Evolutionary conservation across 148 eudicot species (phyloP).

Genomic region (Mesembryanthemum crystallinum): DNA sequence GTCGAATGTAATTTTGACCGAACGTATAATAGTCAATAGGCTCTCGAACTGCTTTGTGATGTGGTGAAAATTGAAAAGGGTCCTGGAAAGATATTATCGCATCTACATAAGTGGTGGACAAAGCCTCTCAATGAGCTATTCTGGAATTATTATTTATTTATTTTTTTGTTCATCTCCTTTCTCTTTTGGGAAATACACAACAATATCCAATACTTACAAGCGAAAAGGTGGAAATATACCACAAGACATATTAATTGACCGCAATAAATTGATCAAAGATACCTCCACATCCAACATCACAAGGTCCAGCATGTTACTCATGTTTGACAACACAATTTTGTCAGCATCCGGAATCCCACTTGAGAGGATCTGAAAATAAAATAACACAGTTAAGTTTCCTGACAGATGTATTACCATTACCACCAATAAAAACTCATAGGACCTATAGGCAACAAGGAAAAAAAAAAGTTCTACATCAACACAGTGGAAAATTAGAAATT

Average conservation of each 20-base stretch:
- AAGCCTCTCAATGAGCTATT: background rate
- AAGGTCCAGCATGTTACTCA: constrained; percentile 71
- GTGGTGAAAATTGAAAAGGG: constrained; percentile 66
- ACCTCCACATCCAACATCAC: constrained; percentile 83
- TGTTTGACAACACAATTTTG: constrained; percentile 76
- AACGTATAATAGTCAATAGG: constrained; percentile 85
- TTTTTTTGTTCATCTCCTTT: background rate
- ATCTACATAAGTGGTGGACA: constrained; percentile 18
- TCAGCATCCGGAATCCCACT: constrained; percentile 76
- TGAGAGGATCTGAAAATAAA: constrained; percentile 54
- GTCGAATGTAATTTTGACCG: constrained; percentile 79
- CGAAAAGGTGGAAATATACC: constrained; percentile 21
- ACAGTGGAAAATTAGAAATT: background rate
- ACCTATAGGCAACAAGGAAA: constrained; percentile 2
- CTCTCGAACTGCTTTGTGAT: constrained; percentile 85
- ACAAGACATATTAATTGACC: constrained; percentile 24
- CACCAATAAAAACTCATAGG: background rate
- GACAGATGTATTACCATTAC: background rate
- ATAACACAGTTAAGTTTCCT: constrained; percentile 7
- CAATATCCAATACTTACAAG: constrained; percentile 8
- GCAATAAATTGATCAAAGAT: constrained; percentile 19
- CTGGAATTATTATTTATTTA: background rate
- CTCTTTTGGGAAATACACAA: background rate
- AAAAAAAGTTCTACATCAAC: background rate
- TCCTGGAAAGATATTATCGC: constrained; percentile 57